Base-by-base conservation (phyloP, 73 alveolate species). In the Blepharisma japonicum region DNA sequence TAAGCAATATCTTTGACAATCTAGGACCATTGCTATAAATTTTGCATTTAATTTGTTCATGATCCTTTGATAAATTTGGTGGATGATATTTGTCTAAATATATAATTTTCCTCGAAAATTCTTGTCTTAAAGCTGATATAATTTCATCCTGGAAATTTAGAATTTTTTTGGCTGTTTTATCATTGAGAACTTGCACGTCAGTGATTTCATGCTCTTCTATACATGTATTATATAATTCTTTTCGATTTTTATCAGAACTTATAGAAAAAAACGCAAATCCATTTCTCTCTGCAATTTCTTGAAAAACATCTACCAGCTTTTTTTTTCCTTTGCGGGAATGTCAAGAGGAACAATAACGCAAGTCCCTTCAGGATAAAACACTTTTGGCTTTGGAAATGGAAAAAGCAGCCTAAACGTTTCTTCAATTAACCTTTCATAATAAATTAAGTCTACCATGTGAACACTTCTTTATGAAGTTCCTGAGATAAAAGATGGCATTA, bases 291-390 rank as follows among this genome's bases (percentile, higher is more conserved):
- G 87, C 88, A 27, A 87, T 67, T 42, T 85, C 85, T 51, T 71
- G 61, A 71, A 87, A 71, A 61, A 79, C 83, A 5, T 71, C 56
- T 55, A 90, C 81, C 82, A 90, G 83, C 53, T 77, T 80, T 46
- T 96, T 90, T 78, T 93, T 93, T 6, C 98, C 98, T 85, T 87
- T 18, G 96, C 98, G 27, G 98, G 98, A 77, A 93, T 90, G 8
- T 96, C 92, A 81, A 93, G 87, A 6, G 98, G 98, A 8, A 93
- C 83, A 56, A 93, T 81, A 0, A 90, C 92, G 8, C 67, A 81
- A 14, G 81, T 66, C 68, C 88, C 85, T 72, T 86, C 81, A 51
- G 68, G 78, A 21, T 55, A 55, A 21, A 49, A 39, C 8, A 27
- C 79, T 38, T 39, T 5, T 18, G 20, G 48, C 53, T 77, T 71